Conservation (phyloP, 495 filamentous ascomycete genomes). For the Trichoderma asperelloides region DNA sequence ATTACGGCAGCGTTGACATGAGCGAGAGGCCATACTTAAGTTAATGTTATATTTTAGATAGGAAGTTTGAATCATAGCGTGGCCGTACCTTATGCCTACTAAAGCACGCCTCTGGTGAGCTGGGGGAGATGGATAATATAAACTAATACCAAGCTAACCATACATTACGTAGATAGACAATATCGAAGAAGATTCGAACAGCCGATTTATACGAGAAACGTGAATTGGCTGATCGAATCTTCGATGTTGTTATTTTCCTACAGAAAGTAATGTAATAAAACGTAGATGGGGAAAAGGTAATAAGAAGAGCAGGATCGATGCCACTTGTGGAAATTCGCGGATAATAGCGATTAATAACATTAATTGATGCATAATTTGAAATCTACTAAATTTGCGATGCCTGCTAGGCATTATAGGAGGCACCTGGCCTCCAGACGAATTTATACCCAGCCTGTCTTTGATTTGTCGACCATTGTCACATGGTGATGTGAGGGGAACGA, state of each 20-base stretch:
- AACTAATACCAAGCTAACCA: neutral
- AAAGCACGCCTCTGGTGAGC: neutral
- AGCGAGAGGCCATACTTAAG: neutral
- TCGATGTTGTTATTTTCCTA: no score
- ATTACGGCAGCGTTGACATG: slow-evolving; percentile 52
- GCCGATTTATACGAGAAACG: no score
- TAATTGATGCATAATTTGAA: no score
- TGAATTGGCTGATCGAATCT: no score
- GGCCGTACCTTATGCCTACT: neutral
- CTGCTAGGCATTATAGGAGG: no score
- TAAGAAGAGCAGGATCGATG: neutral
- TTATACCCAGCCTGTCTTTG: neutral
- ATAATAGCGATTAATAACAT: no score
- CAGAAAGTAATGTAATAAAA: no score
- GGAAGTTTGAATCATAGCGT: neutral
- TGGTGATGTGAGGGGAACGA: neutral
- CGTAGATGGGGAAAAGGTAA: no score
- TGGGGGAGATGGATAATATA: neutral
- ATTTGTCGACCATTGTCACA: neutral
- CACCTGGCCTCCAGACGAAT: no score
- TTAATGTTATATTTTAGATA: neutral
- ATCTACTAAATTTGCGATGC: no score
- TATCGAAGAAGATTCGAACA: no score
- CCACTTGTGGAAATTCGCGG: no score
- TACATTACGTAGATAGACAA: neutral